Percentiles rank a stretch among this genome's conserved stretches.
These are phyloP conservation scores for Phtheirospermum japonicum DNA, from an alignment of 257 asterid species.

Conservation along the genomic window DNA sequence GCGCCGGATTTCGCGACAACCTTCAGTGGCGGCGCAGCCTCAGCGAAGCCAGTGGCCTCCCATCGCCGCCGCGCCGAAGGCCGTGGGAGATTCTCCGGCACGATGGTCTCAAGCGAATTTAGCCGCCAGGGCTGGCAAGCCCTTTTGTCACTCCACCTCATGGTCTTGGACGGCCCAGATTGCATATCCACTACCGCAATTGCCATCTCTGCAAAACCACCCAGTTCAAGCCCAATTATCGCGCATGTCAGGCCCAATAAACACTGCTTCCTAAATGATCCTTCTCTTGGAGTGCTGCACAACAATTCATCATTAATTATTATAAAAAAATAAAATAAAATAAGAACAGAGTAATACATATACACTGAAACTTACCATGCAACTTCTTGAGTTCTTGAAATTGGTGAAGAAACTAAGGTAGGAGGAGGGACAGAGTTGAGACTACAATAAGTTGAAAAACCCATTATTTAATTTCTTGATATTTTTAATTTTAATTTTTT, in stretches of 20 bases:
- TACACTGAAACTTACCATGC: constrained; percentile 35
- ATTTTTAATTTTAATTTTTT: not conserved
- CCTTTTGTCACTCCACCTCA: constrained; percentile 70
- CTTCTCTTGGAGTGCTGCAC: constrained; percentile 40
- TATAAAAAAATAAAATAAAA: too few species aligned
- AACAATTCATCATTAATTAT: too few species aligned
- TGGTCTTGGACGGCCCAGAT: constrained; percentile 3
- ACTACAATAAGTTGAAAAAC: constrained; percentile 44
- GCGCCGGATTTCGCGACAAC: constrained; percentile 17
- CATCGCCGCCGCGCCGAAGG: constrained; percentile 62
- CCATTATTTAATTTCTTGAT: constrained; percentile 34
- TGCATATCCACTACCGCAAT: constrained; percentile 38
- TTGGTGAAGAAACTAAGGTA: constrained; percentile 23
- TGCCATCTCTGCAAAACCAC: constrained; percentile 29
- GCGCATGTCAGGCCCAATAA: constrained; percentile 43
- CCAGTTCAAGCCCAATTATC: constrained; percentile 43
- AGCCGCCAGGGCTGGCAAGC: constrained; percentile 70
- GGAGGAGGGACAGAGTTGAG: constrained; percentile 46
- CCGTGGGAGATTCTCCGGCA: constrained; percentile 81
- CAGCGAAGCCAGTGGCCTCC: constrained; percentile 44
- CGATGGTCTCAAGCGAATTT: constrained; percentile 74
- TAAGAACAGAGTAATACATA: not conserved
- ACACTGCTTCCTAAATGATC: constrained; percentile 45
- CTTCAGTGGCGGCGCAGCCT: constrained; percentile 42
- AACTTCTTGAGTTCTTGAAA: constrained; percentile 25